Evolutionary conservation across 129 eudicot genomes (phyloP), one percentile per base, ranked within the genome.

Genomic region (Kitagawia praeruptora): DNA sequence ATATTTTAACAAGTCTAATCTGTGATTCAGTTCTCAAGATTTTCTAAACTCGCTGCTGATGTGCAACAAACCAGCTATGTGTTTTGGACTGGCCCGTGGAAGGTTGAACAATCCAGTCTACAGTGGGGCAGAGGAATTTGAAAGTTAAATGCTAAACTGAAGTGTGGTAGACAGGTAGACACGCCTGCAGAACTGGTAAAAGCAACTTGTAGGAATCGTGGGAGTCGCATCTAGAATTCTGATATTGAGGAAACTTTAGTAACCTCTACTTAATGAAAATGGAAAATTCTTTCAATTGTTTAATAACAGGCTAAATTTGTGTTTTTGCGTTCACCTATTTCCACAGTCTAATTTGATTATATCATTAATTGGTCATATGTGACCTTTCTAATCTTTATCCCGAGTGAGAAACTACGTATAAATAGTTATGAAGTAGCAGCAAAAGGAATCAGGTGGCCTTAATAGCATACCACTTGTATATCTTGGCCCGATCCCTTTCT

Each of bases 401-500:
- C 0, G 28, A 8, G 18, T 42, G 38, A 21, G 76, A 23, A 40
- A 21, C 19, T 23, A 41, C 0, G 8, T 72, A 73, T 4, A 42
- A 42, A 21, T 72, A 72, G 18, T 40, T 21, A 72, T 1, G 14
- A 21, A 47, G 54, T 9, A 73, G 76, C 53, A 7, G 46, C n/a
- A 72, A 73, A 40, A 73, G 14, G 49, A 58, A 44, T 53, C 11
- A 45, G 39, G 54, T 41, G 21, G 83, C 41, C 51, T 41, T 25
- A 71, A 80, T 34, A 67, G 72, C 83, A 77, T 86, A 92, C 97
- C 97, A 83, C 70, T 48, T 90, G 93, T 81, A 92, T 84, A 74
- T 92, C 91, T 46, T 89, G 80, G n/a, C 82, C 79, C 31, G 90
- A 89, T 63, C 89, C 84, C 71, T 86, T 89, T 78, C 89, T 87